These are phyloP conservation scores for Lanmaoa pseudosensibilis DNA, from an alignment of 768 basidiomycete species.

Conservation along the genomic window DNA sequence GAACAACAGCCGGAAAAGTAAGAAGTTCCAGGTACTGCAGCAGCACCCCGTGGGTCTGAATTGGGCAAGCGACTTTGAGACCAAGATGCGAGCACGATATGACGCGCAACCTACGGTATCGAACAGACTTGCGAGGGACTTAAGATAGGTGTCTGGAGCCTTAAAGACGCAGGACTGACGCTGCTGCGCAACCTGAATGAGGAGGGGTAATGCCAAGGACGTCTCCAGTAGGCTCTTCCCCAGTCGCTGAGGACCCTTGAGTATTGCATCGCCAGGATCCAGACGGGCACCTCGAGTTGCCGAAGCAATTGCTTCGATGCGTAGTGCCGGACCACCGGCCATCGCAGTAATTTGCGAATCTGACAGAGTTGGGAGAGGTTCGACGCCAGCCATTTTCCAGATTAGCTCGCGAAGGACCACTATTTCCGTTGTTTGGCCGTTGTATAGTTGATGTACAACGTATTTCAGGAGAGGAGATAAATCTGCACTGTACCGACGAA, in stretches of 20 bases:
- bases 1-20: conserved; percentile 65
- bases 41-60: conserved; percentile 86
- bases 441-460: conserved; percentile 85
- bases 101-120: conserved; percentile 68
- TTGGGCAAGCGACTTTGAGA: conserved; percentile 23
- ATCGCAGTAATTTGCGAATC: conserved; percentile 87
- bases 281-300: conserved; percentile 69
- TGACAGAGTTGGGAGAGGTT: conserved; percentile 85
- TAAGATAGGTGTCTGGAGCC: conserved; percentile 73
- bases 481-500: conserved; percentile 82
- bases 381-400: conserved; percentile 93
- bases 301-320: conserved; percentile 87
- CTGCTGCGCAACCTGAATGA: conserved; percentile 91
- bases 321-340: conserved; percentile 85
- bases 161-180: conserved; percentile 81
- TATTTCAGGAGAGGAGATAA: conserved; percentile 84
- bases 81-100: conserved; percentile 14
- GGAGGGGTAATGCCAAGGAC: conserved; percentile 78
- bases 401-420: conserved; percentile 91
- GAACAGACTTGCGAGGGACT: conserved; percentile 83
- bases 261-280: conserved; percentile 60
- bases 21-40: conserved; percentile 91
- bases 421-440: conserved; percentile 82
- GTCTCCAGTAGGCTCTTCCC: conserved; percentile 68
- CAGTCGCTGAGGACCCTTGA: conserved; percentile 67